Conservation (phyloP, 2,329 filamentous ascomycete genomes). For the Neofusicoccum laricinum region DNA sequence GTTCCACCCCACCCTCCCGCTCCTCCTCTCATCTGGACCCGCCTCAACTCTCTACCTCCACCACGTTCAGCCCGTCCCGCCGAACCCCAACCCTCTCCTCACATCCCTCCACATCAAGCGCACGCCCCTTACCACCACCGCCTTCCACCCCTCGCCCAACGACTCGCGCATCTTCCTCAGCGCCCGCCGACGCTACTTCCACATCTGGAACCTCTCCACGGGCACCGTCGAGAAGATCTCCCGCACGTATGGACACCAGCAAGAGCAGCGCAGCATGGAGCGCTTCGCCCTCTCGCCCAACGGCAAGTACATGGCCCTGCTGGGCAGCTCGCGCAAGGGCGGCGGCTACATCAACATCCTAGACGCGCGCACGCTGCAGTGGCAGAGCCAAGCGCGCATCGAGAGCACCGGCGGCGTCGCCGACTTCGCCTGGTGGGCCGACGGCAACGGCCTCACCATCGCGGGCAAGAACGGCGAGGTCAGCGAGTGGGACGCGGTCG, state of each 20-base stretch:
- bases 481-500: slow-evolving; percentile 77
- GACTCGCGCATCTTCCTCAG: slow-evolving; percentile 84
- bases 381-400: slow-evolving; percentile 77
- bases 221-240: slow-evolving; percentile 81
- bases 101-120: slow-evolving; percentile 84
- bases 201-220: slow-evolving; percentile 84
- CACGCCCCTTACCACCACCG: slow-evolving; percentile 79
- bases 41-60: slow-evolving; percentile 85
- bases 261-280: slow-evolving; percentile 90
- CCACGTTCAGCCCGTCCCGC: slow-evolving; percentile 74
- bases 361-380: slow-evolving; percentile 76
- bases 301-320: slow-evolving; percentile 79
- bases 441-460: slow-evolving; percentile 77
- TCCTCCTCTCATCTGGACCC: slow-evolving; percentile 84
- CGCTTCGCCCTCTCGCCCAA: slow-evolving; percentile 83
- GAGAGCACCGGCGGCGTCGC: slow-evolving; percentile 80
- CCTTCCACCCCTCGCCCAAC: slow-evolving; percentile 66
- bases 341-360: slow-evolving; percentile 87
- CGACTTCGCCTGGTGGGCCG: slow-evolving; percentile 90
- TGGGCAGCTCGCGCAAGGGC: slow-evolving; percentile 77
- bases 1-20: slow-evolving; percentile 85
- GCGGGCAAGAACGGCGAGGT: slow-evolving; percentile 84
- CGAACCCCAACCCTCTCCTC: slow-evolving; percentile 80
- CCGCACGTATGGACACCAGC: slow-evolving; percentile 68
- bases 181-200: slow-evolving; percentile 85